phyloP scores from a whole-genome alignment of 2,329 filamentous ascomycete genomes.

The Didymella exigua region DNA sequence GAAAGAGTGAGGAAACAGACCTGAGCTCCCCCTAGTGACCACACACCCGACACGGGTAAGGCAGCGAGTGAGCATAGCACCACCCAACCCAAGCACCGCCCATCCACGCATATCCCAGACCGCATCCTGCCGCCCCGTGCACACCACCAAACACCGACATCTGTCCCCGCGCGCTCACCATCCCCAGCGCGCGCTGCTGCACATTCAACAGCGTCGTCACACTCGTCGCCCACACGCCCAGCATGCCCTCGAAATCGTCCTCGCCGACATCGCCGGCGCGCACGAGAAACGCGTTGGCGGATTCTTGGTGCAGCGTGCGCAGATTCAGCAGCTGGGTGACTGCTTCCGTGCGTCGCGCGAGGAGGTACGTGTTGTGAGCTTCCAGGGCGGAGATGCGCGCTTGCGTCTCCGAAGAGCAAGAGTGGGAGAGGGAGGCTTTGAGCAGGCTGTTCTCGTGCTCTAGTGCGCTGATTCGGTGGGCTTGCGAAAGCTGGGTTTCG shows the following conservation, averaged over 20 bases:
- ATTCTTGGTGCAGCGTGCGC: conserved; percentile 25
- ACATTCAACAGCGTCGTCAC: conserved; percentile 23
- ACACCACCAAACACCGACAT: too few species aligned
- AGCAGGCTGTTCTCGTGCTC: conserved; percentile 22
- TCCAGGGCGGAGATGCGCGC: conserved; percentile 23
- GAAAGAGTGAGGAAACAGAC: too few species aligned
- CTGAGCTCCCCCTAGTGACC: neutral
- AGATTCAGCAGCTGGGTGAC: conserved; percentile 25
- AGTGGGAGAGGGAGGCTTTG: neutral
- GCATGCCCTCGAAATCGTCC: conserved; percentile 30
- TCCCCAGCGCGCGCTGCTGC: conserved; percentile 21
- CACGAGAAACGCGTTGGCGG: conserved; percentile 24
- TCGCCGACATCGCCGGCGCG: conserved; percentile 22
- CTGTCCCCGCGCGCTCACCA: conserved; percentile 5
- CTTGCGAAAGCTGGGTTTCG: conserved; percentile 16
- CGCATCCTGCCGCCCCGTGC: too few species aligned
- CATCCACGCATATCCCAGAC: too few species aligned
- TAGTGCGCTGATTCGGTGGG: conserved; percentile 11
- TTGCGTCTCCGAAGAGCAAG: neutral
- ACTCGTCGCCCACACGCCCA: conserved; percentile 17
- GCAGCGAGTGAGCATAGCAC: conserved; percentile 18
- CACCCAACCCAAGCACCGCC: too few species aligned
- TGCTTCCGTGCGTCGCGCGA: conserved; percentile 23
- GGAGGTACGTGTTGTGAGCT: conserved; percentile 8
- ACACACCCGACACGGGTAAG: conserved; percentile 23